A percentile compares a stretch with the other conserved stretches of the same genome.
These are phyloP conservation scores for Croton setiger DNA, from an alignment of 441 rosid species.

Conservation along the genomic window DNA sequence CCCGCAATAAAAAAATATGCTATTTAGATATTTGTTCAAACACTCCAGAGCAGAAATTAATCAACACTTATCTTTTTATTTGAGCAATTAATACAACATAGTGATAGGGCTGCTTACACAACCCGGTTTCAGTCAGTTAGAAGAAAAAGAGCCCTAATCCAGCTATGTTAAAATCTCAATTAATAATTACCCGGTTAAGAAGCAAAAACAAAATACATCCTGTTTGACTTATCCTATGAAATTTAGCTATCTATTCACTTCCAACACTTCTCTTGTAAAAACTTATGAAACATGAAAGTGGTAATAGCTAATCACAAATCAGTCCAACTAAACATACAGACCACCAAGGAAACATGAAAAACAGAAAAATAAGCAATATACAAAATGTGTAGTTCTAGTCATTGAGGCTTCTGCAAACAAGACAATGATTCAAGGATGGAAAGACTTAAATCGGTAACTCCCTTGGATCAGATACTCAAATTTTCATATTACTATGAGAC, in stretches of 20 bases:
- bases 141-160: not conserved
- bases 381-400: too few species aligned
- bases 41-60: not conserved
- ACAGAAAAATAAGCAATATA: not conserved
- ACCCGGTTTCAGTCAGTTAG: not conserved
- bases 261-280: not conserved
- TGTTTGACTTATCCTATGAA: not conserved
- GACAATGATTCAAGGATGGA: too few species aligned
- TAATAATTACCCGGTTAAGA: not conserved
- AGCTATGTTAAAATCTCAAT: not conserved
- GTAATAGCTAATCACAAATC: not conserved
- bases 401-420: too few species aligned
- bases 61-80: too few species aligned
- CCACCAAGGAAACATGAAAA: not conserved
- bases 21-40: not conserved
- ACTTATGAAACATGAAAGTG: not conserved
- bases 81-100: not conserved
- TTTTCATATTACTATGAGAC: not conserved
- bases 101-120: not conserved
- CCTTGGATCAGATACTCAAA: not conserved
- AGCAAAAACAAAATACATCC: not conserved
- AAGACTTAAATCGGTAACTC: too few species aligned
- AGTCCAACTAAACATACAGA: not conserved
- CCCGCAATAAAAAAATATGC: not conserved
- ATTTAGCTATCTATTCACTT: not conserved